phyloP scores from a whole-genome alignment of 441 rosid species.

The Bocquillonia castaneifolia region DNA sequence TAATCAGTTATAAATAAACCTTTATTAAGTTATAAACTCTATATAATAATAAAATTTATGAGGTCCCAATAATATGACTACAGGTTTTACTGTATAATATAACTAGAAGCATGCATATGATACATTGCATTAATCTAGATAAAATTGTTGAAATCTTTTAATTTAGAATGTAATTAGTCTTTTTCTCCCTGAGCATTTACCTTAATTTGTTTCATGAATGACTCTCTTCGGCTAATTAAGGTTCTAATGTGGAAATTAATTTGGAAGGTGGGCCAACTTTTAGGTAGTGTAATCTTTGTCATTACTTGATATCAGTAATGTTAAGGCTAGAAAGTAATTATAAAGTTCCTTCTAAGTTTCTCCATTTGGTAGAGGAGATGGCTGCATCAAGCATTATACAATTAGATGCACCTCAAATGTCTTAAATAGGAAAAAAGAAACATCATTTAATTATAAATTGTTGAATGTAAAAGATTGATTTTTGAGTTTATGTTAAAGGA shows the following conservation, averaged over 20 bases:
- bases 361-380: conserved; percentile 16
- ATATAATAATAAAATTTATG: too few relatives aligned
- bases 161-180: too few relatives aligned
- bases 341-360: conserved; percentile 16
- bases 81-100: background rate
- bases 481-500: too few relatives aligned
- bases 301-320: background rate
- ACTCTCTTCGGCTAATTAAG: background rate
- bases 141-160: background rate
- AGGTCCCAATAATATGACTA: too few relatives aligned
- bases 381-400: conserved; percentile 5
- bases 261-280: conserved; percentile 3
- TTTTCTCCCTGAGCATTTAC: background rate
- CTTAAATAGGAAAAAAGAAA: background rate
- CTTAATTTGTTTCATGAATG: background rate
- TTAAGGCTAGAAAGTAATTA: background rate
- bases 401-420: background rate
- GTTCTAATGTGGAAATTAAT: background rate
- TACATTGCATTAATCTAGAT: background rate
- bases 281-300: conserved; percentile 9
- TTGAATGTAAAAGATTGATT: too few relatives aligned
- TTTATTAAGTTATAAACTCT: too few relatives aligned
- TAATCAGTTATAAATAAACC: too few relatives aligned
- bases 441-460: background rate
- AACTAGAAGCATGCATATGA: background rate